These are phyloP conservation scores for Punctularia strigosozonata DNA, from an alignment of 768 basidiomycete genomes.

Conservation along the genomic window DNA sequence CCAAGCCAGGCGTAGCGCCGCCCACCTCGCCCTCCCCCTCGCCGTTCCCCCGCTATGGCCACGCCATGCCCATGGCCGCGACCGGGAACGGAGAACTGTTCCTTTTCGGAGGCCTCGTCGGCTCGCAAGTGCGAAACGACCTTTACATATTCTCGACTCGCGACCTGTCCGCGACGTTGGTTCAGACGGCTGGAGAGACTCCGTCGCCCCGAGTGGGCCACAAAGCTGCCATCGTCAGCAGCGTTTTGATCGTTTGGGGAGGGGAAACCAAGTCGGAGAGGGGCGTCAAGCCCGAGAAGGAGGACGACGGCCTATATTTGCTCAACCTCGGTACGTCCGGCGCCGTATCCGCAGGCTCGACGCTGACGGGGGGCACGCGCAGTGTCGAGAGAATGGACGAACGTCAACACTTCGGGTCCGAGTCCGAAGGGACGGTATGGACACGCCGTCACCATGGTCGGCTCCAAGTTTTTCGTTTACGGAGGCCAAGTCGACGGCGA, in stretches of 20 bases:
- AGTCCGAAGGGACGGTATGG: slow-evolving; percentile 88
- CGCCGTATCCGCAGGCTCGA: background rate
- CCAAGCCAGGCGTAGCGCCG: slow-evolving; percentile 52
- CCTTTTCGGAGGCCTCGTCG: slow-evolving; percentile 93
- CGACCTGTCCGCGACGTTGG: slow-evolving; percentile 65
- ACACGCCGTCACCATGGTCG: slow-evolving; percentile 88
- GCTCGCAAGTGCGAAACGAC: slow-evolving; percentile 84
- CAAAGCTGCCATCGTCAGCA: slow-evolving; percentile 90
- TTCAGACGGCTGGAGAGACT: slow-evolving; percentile 82
- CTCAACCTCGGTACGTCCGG: slow-evolving; percentile 74
- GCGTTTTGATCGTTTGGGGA: slow-evolving; percentile 95
- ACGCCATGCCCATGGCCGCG: slow-evolving; percentile 74
- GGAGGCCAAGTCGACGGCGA: slow-evolving; percentile 94
- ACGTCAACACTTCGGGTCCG: slow-evolving; percentile 63
- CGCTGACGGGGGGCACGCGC: background rate
- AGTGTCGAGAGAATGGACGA: slow-evolving; percentile 96
- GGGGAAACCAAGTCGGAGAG: slow-evolving; percentile 86
- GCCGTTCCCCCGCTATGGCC: slow-evolving; percentile 95
- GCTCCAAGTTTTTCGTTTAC: slow-evolving; percentile 87
- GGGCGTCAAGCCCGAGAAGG: slow-evolving; percentile 53
- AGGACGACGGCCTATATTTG: slow-evolving; percentile 90
- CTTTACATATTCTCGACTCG: slow-evolving; percentile 81
- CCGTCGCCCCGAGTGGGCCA: slow-evolving; percentile 93
- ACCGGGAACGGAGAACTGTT: slow-evolving; percentile 83
- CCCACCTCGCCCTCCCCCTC: slow-evolving; percentile 65